Base-by-base conservation (phyloP, 2,329 filamentous ascomycete species). In the Colletotrichum sp. region DNA sequence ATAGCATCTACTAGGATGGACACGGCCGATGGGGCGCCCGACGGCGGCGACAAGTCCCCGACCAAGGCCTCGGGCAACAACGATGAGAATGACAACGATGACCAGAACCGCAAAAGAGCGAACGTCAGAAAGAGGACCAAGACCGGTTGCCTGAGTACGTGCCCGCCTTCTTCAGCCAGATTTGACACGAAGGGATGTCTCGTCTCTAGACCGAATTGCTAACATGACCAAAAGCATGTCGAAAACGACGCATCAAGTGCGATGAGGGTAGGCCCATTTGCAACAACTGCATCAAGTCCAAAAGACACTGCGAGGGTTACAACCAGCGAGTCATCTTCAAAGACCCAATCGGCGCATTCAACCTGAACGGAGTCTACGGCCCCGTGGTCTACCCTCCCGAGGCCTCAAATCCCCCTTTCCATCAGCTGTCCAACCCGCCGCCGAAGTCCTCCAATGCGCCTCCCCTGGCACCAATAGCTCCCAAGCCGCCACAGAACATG, bases 191-290 rank as follows among this genome's bases (percentile, higher is more conserved):
- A n/a, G 2, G 6, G 19, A 22, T 64, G n/a, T 68, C 32, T 68
- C 32, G 39, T 49, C 39, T 11, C 36, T 59, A 39, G 22, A 25
- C 29, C 63, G 59, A 69, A 57, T 9, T 71, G 39, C 75, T 69
- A n/a, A 70, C 76, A 39, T 71, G 71, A 52, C 27, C 64, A 77
- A 62, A 82, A 96, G 95, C 97, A 74, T 99, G 97, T 86, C 94
- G 97, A 78, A 96, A 95, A 86, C 93, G 97, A 69, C 94, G 97
- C 78, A 99, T 99, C 85, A 99, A 99, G 86, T 99, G 97, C 84
- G 97, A 97, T 77, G 97, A 99, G 84, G 95, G 95, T 81, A 91
- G 94, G 66, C 95, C 95, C 30, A 94, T 90, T 32, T 97, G 95
- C 85, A 92, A 90, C 81, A 98, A 98, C 82, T 98, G 95, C 85